Evolutionary conservation across 345 rosid genomes (phyloP).

Genomic region (Theobroma cacao): DNA sequence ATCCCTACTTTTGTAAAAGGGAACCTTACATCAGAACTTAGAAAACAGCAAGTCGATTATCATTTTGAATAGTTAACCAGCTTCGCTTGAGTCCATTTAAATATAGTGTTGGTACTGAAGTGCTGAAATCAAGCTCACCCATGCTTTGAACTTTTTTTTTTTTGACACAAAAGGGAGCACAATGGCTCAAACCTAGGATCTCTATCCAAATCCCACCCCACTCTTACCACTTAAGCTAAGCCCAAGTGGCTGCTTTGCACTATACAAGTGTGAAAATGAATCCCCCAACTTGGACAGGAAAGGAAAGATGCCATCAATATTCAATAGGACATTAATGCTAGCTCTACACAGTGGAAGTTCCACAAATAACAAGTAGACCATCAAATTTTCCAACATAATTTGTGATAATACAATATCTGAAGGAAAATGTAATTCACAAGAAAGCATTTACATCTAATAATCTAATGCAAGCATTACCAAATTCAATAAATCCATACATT

Average conservation of each 20-base stretch:
- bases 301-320: neutral
- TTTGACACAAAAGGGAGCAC: too few relatives aligned
- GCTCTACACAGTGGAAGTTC: neutral
- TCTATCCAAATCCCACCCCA: too few relatives aligned
- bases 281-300: neutral
- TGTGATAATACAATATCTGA: neutral
- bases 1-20: neutral
- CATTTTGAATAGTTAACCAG: neutral
- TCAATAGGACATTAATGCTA: neutral
- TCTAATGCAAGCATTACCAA: neutral
- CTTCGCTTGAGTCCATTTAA: neutral
- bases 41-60: neutral
- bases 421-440: neutral
- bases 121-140: neutral
- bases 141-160: too few relatives aligned
- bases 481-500: too few relatives aligned
- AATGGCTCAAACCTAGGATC: too few relatives aligned
- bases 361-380: neutral
- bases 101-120: neutral
- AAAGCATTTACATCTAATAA: neutral
- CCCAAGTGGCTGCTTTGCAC: too few relatives aligned
- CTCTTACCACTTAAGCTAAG: too few relatives aligned
- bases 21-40: neutral
- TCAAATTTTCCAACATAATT: neutral
- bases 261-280: neutral